Evolutionary conservation across 179 eudicot species (phyloP).

Genomic region (Drosera spatulata): DNA sequence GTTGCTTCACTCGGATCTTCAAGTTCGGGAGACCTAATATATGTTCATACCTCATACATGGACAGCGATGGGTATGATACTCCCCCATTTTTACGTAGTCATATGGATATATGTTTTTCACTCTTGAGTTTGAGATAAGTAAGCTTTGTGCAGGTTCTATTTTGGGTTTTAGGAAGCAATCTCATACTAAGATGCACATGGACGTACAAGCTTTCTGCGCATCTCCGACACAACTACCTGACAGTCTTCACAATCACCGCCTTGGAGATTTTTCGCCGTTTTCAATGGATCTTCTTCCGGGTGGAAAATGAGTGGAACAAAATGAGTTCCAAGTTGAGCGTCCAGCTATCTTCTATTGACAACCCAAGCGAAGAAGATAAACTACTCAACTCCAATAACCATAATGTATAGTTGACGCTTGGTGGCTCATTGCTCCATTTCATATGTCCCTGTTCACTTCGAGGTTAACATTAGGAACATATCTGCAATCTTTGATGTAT

Average conservation of each 20-base stretch:
- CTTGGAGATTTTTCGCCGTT: slow-evolving; percentile 79
- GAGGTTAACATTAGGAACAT: no score
- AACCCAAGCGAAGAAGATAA: slow-evolving; percentile 47
- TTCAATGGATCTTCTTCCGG: slow-evolving; percentile 94
- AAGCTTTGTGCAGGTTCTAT: slow-evolving; percentile 37
- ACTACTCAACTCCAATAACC: slow-evolving; percentile 44
- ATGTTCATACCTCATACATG: slow-evolving; percentile 49
- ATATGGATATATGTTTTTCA: no score
- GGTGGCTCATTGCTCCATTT: neutral
- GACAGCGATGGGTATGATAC: slow-evolving; percentile 65
- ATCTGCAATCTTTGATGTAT: no score
- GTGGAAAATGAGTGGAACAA: slow-evolving; percentile 95
- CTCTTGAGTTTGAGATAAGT: neutral
- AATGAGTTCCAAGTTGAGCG: slow-evolving; percentile 46
- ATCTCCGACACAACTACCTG: slow-evolving; percentile 87
- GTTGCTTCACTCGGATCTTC: slow-evolving; percentile 95
- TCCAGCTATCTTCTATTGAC: slow-evolving; percentile 45
- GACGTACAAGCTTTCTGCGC: slow-evolving; percentile 98
- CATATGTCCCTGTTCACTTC: neutral
- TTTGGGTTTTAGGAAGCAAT: slow-evolving; percentile 91
- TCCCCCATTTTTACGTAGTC: neutral
- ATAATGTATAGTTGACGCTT: slow-evolving; percentile 33
- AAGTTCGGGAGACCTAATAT: slow-evolving; percentile 68
- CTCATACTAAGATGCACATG: slow-evolving; percentile 88
- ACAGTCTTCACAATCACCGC: slow-evolving; percentile 76